Base-by-base conservation (phyloP, 2,329 filamentous ascomycete genomes). In the Pezicula radicicola region DNA sequence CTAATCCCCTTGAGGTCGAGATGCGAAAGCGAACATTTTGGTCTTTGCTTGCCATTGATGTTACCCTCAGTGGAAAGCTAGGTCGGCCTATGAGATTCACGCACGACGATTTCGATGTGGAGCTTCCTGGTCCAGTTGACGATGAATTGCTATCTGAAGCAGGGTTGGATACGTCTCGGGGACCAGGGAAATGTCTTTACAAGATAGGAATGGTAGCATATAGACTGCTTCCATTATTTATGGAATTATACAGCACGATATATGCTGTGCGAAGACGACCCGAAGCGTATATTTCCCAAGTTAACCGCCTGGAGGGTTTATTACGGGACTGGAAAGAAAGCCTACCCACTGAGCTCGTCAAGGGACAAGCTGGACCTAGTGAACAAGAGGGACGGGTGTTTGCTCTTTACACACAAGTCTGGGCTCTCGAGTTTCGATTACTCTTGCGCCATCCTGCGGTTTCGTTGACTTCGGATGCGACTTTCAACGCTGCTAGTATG, bases 11-110 rank as follows among this genome's bases (percentile, higher is more conserved):
- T 1, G 81, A 87, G 6, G 81, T 88, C 53, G 89, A 95, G 66
- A 78, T 92, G 68, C 80, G 89, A 21, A 92, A 92, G 70, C 79
- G 90, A 15, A 77, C 85, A 1, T 95, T 90, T 75, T 95, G 89
- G 87, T 77, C 77, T 6, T 76, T 92, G 10, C 70, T 91, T 39
- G 75, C 79, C 5, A 75, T 91, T 13, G 78, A 84, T 54, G 76
- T 88, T 9, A 83, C 81, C n/a, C 73, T 93, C 9, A 84, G 84
- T 59, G 88, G 88, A 18, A 89, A 88, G 52, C 80, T 92, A 35
- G 90, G 90, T 16, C 78, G 85, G 15, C 90, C 90, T 1, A 88
- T 94, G 79, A 82, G 85, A 1, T 79, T 94, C 45, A 80, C 83
- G 10, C 72, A 85, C 3, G 83, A 89, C 48, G 89, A 94, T 57